Evolutionary conservation across 768 basidiomycete species (phyloP), one percentile per base, ranked within the genome.

Genomic region (Leccinum boreale): DNA sequence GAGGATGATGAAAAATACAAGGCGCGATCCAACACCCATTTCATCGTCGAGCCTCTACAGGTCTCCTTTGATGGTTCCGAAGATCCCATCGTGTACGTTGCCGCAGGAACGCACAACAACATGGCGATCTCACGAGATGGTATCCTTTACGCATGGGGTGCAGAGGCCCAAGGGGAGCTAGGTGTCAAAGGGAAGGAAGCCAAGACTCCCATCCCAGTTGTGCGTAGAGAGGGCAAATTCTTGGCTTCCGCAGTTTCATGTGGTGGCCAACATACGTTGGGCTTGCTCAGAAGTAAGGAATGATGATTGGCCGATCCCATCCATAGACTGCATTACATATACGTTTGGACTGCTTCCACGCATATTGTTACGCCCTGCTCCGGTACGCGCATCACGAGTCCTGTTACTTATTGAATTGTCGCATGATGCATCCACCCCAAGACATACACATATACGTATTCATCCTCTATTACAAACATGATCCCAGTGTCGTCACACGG

Each of bases 191-290:
- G 82, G 54, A 80, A 80, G 54, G 83, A 85, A 62, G 83, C 85
- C 21, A 75, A 74, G 63, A 88, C 84, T 8, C 90, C 90, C 1
- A 82, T 74, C 42, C 76, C 81, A 17, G 80, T 91, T 45, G 90
- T 92, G 23, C 83, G 87, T 50, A 83, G 81, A 68, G 85, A 86
- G 64, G 90, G 90, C 14, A 79, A 81, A 44, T 85, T 88, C 15
- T 67, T 82, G 23, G 77, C 80, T 21, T 61, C 59, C 28, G 48
- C 63, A 21, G 85, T 85, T 36, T 80, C 86, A 1, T 91, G 89
- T 69, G 90, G 90, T 33, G 90, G 90, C 3, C 90, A 92, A 67
- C 90, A 92, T 66, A 85, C 87, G 2, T 67, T 91, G 19, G 89
- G 85, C 31, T 73, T 90, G 56, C 82, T 90, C 70, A 82, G 85